Base-by-base conservation (phyloP, 805 yeast species). In the Suhomyces canberraensis region DNA sequence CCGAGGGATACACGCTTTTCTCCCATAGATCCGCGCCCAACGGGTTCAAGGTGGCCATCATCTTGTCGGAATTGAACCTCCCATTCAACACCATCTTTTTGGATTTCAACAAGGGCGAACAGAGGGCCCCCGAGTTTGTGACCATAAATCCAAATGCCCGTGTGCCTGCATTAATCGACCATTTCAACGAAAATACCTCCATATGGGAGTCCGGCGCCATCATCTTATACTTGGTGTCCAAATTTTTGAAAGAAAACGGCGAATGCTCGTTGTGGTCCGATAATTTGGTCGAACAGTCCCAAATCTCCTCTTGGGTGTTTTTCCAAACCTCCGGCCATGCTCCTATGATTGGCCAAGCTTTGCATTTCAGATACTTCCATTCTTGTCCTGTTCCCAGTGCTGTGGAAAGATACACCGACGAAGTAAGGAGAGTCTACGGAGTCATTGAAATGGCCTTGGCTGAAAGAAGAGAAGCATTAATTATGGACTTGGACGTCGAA, bases 291-390 rank as follows among this genome's bases (percentile, higher is more conserved):
- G 95, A 87, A 46, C 96, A 88, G 64, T 73, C 90, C 3, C 91
- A 84, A 57, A 87, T 90, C 40, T 74, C 79, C 42, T 78, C 89
- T 5, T 90, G 97, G 96, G 70, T 91, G 25, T 90, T 87, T 54
- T 90, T 90, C 70, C 98, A 90, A 64, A 88, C 96, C 3, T 84
- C 95, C 4, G 97, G 98, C 5, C 97, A 89, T 58, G 95, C 97
- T 0, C 96, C 97, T n/a, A 90, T 90, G 95, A 85, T 90, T 50
- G 97, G 97, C 14, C 97, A 90, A 62, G 96, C 97, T 7, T 72
- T 91, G 49, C 97, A 91, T 66, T 91, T 90, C 67, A 75, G 90
- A 53, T 88, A 86, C 58, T 88, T 90, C 71, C 96, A 90, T 58
- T 76, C 90, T 5, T 82, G 82, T 42, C 81, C 81, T 36, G 88